Evolutionary conservation across 768 basidiomycete genomes (phyloP).

Genomic region (Lactarius evosmus): DNA sequence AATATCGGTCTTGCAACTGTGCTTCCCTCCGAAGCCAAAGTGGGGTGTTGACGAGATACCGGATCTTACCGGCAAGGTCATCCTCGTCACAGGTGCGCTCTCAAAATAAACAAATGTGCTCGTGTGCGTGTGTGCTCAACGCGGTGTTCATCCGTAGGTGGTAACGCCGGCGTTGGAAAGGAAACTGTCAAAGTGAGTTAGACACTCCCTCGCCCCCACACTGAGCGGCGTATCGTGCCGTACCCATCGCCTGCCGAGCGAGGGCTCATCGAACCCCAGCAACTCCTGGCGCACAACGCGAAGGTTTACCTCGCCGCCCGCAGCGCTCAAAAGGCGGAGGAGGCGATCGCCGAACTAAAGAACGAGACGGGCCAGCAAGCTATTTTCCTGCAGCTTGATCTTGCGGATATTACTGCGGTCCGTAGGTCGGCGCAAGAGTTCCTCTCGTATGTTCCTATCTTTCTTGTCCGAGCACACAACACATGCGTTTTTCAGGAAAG

Average conservation of each 20-base stretch:
- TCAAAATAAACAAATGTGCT: conserved; percentile 54
- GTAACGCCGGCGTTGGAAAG: too few species aligned
- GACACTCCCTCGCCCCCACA: too few species aligned
- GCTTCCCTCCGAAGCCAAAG: conserved; percentile 42
- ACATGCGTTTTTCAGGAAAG: conserved; percentile 36
- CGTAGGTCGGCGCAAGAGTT: conserved; percentile 42
- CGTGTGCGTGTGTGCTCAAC: conserved; percentile 35
- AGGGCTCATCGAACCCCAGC: conserved; percentile 34
- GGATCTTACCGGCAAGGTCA: too few species aligned
- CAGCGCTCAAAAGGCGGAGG: conserved; percentile 41
- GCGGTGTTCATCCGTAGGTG: neutral
- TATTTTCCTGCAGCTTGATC: conserved; percentile 45
- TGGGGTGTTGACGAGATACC: conserved; percentile 43
- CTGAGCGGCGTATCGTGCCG: too few species aligned
- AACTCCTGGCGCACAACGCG: conserved; percentile 56
- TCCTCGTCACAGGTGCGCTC: too few species aligned
- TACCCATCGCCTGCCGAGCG: neutral
- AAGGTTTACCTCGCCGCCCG: conserved; percentile 63
- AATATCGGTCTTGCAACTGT: conserved; percentile 24
- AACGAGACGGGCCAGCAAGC: conserved; percentile 42
- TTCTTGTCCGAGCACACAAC: conserved; percentile 9
- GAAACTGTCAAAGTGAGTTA: too few species aligned
- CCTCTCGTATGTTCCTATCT: conserved; percentile 32
- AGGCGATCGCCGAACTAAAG: conserved; percentile 54
- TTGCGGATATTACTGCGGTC: conserved; percentile 39